A percentile compares a stretch with the other conserved stretches of the same genome.
These are phyloP conservation scores for Lipomyces sp. DNA, from an alignment of 805 yeast species.

Conservation along the genomic window DNA sequence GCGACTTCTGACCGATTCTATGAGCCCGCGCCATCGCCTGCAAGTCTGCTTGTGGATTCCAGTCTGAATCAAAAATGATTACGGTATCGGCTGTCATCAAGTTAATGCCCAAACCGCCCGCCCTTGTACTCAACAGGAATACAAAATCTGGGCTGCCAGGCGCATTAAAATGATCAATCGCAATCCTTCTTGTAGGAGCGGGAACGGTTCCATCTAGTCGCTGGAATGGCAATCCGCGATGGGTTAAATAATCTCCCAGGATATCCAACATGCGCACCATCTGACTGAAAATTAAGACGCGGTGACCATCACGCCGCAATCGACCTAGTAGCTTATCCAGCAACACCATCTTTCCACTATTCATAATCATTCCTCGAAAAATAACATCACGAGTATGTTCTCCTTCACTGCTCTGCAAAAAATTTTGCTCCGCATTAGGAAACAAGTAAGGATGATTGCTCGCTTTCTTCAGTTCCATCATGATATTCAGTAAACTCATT, in stretches of 20 bases:
- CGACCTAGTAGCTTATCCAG: constrained; percentile 86
- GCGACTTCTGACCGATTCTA: constrained; percentile 98
- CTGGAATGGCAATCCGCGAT: constrained; percentile 87
- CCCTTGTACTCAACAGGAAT: constrained; percentile 89
- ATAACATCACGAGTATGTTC: constrained; percentile 69
- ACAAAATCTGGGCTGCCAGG: constrained; percentile 91
- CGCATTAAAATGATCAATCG: constrained; percentile 95
- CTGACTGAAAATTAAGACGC: constrained; percentile 93
- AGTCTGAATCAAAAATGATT: constrained; percentile 94
- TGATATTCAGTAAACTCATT: constrained; percentile 82
- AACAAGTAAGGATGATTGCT: constrained; percentile 96
- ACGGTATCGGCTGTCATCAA: constrained; percentile 99
- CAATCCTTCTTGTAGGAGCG: constrained; percentile 87
- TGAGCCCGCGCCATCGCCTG: constrained; percentile 99
- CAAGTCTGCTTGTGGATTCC: constrained; percentile 99
- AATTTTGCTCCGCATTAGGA: constrained; percentile 88
- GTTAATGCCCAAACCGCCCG: constrained; percentile 98
- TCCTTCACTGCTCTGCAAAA: constrained; percentile 65
- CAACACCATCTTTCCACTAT: constrained; percentile 97
- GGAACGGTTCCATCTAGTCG: constrained; percentile 97
- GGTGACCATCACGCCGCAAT: constrained; percentile 88
- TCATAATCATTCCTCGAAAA: constrained; percentile 91
- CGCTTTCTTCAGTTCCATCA: constrained; percentile 96
- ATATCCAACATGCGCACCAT: constrained; percentile 98
- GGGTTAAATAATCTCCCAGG: constrained; percentile 86